phyloP scores from a whole-genome alignment of 2,329 filamentous ascomycete genomes.

The Plenodomus lindquistii region DNA sequence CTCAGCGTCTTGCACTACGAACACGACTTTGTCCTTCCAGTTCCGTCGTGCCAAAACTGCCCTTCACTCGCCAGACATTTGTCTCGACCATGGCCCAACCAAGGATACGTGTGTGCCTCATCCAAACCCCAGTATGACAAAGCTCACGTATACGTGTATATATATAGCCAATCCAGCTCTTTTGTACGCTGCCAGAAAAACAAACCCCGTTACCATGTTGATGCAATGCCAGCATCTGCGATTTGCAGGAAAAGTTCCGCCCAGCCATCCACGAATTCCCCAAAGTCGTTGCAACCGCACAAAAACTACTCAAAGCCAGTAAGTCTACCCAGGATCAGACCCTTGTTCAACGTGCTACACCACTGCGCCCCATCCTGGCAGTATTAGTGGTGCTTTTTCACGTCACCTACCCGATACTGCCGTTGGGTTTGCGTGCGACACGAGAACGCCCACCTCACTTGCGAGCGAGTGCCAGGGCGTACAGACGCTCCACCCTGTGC shows the following conservation, averaged over 20 bases:
- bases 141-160: slow-evolving; percentile 25
- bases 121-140: slow-evolving; percentile 9
- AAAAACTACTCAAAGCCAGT: slow-evolving; percentile 58
- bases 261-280: slow-evolving; percentile 81
- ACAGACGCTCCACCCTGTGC: slow-evolving; percentile 44
- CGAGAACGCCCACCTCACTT: background rate
- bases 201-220: background rate
- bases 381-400: background rate
- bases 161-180: slow-evolving; percentile 45
- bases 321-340: slow-evolving; percentile 15
- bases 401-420: background rate
- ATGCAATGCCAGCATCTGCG: slow-evolving; percentile 70
- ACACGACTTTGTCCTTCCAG: background rate
- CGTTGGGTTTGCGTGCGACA: background rate
- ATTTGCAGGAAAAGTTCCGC: slow-evolving; percentile 92
- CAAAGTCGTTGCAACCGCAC: slow-evolving; percentile 64
- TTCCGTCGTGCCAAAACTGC: background rate
- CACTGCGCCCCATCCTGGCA: background rate
- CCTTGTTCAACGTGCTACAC: background rate
- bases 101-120: slow-evolving; percentile 34
- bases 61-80: slow-evolving; percentile 3
- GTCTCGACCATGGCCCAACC: slow-evolving; percentile 34
- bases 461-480: background rate
- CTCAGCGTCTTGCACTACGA: slow-evolving; percentile 10
- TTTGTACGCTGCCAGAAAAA: slow-evolving; percentile 35